Conservation (phyloP, 768 basidiomycete genomes). For the Russula earlei region DNA sequence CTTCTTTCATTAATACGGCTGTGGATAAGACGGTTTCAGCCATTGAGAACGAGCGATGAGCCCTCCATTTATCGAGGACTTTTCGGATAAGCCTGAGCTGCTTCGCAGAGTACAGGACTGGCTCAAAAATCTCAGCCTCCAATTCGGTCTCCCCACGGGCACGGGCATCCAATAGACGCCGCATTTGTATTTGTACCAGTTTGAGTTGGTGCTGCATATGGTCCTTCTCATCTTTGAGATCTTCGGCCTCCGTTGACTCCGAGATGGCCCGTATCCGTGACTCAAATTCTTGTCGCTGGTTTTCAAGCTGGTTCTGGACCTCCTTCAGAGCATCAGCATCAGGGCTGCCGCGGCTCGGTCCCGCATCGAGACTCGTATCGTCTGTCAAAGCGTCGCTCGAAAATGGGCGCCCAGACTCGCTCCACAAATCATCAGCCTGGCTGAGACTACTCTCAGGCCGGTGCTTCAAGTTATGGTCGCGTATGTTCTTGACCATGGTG, state of each 20-base stretch:
- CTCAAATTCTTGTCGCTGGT: slow-evolving; percentile 40
- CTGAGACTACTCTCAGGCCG: slow-evolving; percentile 86
- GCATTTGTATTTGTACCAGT: slow-evolving; percentile 75
- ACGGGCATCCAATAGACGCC: slow-evolving; percentile 64
- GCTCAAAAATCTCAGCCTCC: slow-evolving; percentile 58
- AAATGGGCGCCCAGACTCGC: slow-evolving; percentile 73
- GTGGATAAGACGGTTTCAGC: slow-evolving; percentile 79
- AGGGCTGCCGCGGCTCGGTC: slow-evolving; percentile 49
- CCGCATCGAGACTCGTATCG: slow-evolving; percentile 75
- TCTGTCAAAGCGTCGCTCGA: slow-evolving; percentile 76
- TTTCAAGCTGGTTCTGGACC: slow-evolving; percentile 60
- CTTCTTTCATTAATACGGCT: slow-evolving; percentile 86
- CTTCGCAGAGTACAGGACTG: slow-evolving; percentile 71
- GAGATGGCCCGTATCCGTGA: slow-evolving; percentile 51
- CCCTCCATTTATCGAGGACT: slow-evolving; percentile 78
- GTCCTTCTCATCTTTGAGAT: slow-evolving; percentile 81
- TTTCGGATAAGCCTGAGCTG: slow-evolving; percentile 77
- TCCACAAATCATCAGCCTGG: slow-evolving; percentile 82
- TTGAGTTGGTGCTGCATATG: slow-evolving; percentile 87
- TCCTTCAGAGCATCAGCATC: slow-evolving; percentile 61
- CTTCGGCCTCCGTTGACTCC: slow-evolving; percentile 71
- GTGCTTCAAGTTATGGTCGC: slow-evolving; percentile 69
- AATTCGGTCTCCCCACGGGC: slow-evolving; percentile 67
- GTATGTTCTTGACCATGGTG: slow-evolving; percentile 81
- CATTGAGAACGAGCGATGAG: slow-evolving; percentile 82